These are phyloP conservation scores for Pholiota adiposa DNA, from an alignment of 1,284 basidiomycete species.

Conservation along the genomic window DNA sequence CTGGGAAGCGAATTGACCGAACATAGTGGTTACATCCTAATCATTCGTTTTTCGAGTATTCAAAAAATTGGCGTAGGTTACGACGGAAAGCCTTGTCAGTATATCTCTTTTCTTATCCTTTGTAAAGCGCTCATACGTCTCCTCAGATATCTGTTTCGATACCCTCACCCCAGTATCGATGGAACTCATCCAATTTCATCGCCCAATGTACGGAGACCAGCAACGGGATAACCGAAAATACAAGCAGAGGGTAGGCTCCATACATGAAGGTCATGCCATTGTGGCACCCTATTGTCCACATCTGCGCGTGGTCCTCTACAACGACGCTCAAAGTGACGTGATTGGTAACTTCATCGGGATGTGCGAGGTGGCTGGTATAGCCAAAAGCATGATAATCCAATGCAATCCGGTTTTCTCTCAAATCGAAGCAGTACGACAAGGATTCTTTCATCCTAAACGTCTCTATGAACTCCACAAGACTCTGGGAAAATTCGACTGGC, in stretches of 20 bases:
- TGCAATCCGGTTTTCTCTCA: constrained; percentile 28
- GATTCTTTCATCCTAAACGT: constrained; percentile 52
- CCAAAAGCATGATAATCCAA: constrained; percentile 34
- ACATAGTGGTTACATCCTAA: constrained; percentile 50
- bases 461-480: constrained; percentile 49
- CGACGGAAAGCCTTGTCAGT: constrained; percentile 51
- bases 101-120: neutral
- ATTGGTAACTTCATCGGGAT: constrained; percentile 48
- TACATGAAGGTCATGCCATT: constrained; percentile 55
- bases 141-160: constrained; percentile 66
- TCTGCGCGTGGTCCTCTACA: constrained; percentile 59
- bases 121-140: neutral
- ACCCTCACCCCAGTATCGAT: constrained; percentile 61
- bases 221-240: constrained; percentile 45
- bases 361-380: constrained; percentile 57
- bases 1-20: constrained; percentile 61
- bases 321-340: constrained; percentile 35
- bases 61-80: constrained; percentile 60
- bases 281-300: constrained; percentile 71
- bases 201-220: constrained; percentile 45
- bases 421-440: constrained; percentile 51
- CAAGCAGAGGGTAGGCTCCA: constrained; percentile 55
- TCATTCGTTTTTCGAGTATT: constrained; percentile 61
- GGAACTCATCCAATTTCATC: constrained; percentile 61
- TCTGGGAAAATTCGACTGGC: constrained; percentile 54